Evolutionary conservation across 768 basidiomycete species (phyloP).

Genomic region (Pleurotus sapidus): DNA sequence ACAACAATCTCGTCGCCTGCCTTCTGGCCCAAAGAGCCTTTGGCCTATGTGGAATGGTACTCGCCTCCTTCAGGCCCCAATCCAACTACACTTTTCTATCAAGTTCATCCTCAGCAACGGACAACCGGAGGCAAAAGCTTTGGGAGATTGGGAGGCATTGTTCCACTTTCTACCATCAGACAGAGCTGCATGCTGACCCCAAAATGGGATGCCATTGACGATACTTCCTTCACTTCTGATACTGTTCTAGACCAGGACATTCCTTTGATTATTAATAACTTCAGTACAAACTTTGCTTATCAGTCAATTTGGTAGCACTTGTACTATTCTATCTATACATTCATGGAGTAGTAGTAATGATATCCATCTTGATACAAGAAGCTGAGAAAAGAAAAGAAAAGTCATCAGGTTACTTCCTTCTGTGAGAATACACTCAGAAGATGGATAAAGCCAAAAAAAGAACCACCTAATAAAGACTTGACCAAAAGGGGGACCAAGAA

Average conservation of each 20-base stretch:
- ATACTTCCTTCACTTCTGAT: conserved; percentile 10
- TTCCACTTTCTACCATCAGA: conserved; percentile 25
- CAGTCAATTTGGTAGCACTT: conserved; percentile 23
- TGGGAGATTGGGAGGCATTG: conserved; percentile 11
- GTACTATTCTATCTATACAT: conserved; percentile 5
- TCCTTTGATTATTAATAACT: conserved; percentile 23
- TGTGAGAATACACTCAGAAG: too few relatives aligned
- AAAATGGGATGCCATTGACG: conserved; percentile 7
- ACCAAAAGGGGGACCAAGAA: too few relatives aligned
- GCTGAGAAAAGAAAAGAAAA: too few relatives aligned
- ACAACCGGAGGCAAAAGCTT: conserved; percentile 4
- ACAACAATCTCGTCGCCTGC: background rate
- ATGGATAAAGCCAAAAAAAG: too few relatives aligned
- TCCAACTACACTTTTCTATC: background rate
- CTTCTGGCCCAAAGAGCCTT: conserved; percentile 1
- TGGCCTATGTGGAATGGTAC: conserved; percentile 8
- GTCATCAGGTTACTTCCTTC: too few relatives aligned
- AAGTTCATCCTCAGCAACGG: background rate
- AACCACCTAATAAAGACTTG: too few relatives aligned
- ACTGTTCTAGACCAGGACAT: conserved; percentile 17
- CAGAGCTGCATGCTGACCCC: conserved; percentile 32
- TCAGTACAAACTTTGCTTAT: conserved; percentile 21
- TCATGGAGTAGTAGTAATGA: too few relatives aligned
- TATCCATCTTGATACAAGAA: too few relatives aligned
- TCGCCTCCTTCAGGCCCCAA: background rate